These are phyloP conservation scores for Naganishia vaughanmartiniae DNA, from an alignment of 768 basidiomycete species.

Conservation along the genomic window DNA sequence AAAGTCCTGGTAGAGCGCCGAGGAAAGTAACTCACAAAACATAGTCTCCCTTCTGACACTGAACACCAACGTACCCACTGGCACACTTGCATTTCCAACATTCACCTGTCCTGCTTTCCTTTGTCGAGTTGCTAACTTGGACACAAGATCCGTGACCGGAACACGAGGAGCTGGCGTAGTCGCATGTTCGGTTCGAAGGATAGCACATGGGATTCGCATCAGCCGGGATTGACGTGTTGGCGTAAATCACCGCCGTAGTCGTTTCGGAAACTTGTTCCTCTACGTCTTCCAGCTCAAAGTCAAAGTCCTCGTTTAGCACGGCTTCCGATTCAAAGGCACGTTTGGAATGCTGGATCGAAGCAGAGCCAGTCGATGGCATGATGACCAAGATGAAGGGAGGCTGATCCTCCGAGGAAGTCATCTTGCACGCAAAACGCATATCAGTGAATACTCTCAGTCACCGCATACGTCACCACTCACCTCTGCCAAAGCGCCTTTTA, in stretches of 20 bases:
- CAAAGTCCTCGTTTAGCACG: slow-evolving; percentile 1
- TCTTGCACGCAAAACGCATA: slow-evolving; percentile 30
- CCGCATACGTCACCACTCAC: slow-evolving; percentile 34
- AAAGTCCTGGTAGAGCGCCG: neutral
- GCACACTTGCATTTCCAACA: slow-evolving; percentile 50
- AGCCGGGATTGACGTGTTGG: slow-evolving; percentile 14
- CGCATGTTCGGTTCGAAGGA: slow-evolving; percentile 42
- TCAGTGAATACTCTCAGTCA: neutral
- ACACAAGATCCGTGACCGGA: slow-evolving; percentile 43
- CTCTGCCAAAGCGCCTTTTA: slow-evolving; percentile 45
- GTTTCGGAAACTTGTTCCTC: neutral
- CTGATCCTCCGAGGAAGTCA: slow-evolving; percentile 41
- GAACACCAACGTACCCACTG: slow-evolving; percentile 43
- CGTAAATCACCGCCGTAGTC: neutral
- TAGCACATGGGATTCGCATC: slow-evolving; percentile 37
- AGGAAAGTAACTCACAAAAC: slow-evolving; percentile 40
- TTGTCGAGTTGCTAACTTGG: slow-evolving; percentile 34
- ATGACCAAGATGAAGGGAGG: slow-evolving; percentile 49
- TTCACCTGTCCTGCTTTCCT: slow-evolving; percentile 33
- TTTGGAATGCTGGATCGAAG: slow-evolving; percentile 18
- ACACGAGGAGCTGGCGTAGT: slow-evolving; percentile 39
- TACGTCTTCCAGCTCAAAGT: slow-evolving; percentile 26
- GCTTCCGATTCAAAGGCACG: slow-evolving; percentile 23
- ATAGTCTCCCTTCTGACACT: slow-evolving; percentile 50
- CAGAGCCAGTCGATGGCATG: slow-evolving; percentile 35